A percentile compares a stretch with the other conserved stretches of the same genome.
These are phyloP conservation scores for Tillandsia fasciculata DNA, from an alignment of 176 grass and related monocot species.

Conservation along the genomic window DNA sequence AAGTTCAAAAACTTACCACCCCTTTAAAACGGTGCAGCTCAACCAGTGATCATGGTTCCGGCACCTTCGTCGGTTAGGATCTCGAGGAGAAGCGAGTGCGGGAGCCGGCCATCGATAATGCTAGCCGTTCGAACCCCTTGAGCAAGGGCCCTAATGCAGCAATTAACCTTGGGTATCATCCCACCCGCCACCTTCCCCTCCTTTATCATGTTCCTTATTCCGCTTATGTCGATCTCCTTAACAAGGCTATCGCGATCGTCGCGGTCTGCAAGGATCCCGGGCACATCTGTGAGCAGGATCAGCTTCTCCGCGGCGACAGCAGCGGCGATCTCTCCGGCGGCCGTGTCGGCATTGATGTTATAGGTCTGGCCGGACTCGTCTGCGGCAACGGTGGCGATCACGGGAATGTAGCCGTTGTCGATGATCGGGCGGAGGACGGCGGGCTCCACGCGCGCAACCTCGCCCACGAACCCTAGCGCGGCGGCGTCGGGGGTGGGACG, in stretches of 20 bases:
- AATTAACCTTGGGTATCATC: constrained; percentile 87
- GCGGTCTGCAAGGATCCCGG: constrained; percentile 48
- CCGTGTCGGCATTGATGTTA: constrained; percentile 85
- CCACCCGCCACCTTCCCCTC: constrained; percentile 74
- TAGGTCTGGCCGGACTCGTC: constrained; percentile 65
- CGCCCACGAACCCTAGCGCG: constrained; percentile 62
- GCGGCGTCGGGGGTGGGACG: constrained; percentile 40
- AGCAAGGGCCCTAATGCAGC: constrained; percentile 53
- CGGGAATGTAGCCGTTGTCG: constrained; percentile 56
- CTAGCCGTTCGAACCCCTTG: constrained; percentile 65
- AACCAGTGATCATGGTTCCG: constrained; percentile 73
- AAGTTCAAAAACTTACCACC: not conserved
- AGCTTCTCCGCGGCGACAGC: constrained; percentile 76
- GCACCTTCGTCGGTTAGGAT: constrained; percentile 78
- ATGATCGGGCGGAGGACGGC: constrained; percentile 51
- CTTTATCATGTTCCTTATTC: constrained; percentile 48
- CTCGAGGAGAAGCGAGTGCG: constrained; percentile 72
- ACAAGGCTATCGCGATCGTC: constrained; percentile 56
- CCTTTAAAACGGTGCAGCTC: constrained; percentile 8
- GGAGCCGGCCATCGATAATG: constrained; percentile 72
- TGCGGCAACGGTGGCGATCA: constrained; percentile 75
- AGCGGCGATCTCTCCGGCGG: constrained; percentile 61
- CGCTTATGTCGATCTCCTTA: constrained; percentile 53
- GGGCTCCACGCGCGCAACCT: constrained; percentile 55
- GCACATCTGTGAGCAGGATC: constrained; percentile 63